Percentiles rank a stretch among this genome's conserved stretches.
Evolutionary conservation across 139 green algal genomes (phyloP).

Genomic region (Eudorina sp.): DNA sequence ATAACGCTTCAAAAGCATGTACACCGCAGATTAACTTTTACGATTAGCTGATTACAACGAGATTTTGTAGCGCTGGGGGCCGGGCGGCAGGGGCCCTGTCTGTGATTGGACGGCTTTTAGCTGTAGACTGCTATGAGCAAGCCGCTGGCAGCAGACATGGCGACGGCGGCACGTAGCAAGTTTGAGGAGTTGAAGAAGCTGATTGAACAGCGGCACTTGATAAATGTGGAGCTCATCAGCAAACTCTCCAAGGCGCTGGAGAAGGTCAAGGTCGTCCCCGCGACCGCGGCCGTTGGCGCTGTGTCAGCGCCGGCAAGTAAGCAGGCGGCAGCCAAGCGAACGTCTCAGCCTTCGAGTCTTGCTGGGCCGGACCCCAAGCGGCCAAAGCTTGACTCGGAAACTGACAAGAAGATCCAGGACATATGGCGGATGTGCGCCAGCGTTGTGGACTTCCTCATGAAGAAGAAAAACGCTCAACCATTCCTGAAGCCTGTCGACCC

Average conservation of each 20-base stretch:
- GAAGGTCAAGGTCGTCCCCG: slow-evolving; percentile 23
- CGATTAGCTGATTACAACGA: no score
- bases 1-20: no score
- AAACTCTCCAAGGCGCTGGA: slow-evolving; percentile 27
- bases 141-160: background rate
- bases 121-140: background rate
- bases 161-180: background rate
- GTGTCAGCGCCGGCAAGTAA: background rate
- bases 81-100: background rate
- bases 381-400: slow-evolving; percentile 21
- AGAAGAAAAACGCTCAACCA: slow-evolving; percentile 48
- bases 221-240: slow-evolving; percentile 27
- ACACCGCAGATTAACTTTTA: no score
- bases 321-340: slow-evolving; percentile 11
- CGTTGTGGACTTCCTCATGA: slow-evolving; percentile 46
- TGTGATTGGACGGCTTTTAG: background rate
- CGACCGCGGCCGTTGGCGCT: background rate
- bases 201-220: slow-evolving; percentile 16
- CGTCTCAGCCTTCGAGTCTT: background rate
- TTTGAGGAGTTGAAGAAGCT: slow-evolving; percentile 49
- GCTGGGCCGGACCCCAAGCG: slow-evolving; percentile 27
- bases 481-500: slow-evolving; percentile 78
- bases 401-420: slow-evolving; percentile 38
- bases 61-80: no score
- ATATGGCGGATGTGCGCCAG: slow-evolving; percentile 42